A percentile compares a stretch with the other conserved stretches of the same genome.
Evolutionary conservation across 345 rosid species (phyloP).

Genomic region (Moricandia moricandioides): DNA sequence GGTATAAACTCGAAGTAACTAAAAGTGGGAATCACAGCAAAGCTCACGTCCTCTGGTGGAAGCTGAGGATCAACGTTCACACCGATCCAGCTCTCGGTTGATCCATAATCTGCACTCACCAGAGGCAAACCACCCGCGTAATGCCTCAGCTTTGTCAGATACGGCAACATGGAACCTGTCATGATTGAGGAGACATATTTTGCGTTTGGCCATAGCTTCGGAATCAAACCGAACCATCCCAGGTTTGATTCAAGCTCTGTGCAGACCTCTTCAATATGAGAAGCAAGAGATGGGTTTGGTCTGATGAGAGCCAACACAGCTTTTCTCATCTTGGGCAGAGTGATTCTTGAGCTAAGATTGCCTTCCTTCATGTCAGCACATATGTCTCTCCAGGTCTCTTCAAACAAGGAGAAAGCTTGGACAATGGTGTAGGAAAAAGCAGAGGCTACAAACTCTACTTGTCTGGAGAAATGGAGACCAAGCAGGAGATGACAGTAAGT

Average conservation of each 20-base stretch:
- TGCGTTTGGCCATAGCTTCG: conserved; percentile 82
- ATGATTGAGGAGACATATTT: conserved; percentile 87
- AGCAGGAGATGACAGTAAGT: conserved; percentile 91
- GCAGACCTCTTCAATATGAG: conserved; percentile 48
- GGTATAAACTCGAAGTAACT: conserved; percentile 94
- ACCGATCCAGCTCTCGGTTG: conserved; percentile 97
- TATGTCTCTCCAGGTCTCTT: conserved; percentile 74
- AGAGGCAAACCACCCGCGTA: conserved; percentile 68
- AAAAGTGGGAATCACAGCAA: conserved; percentile 80
- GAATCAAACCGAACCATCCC: conserved; percentile 61
- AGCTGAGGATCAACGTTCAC: conserved; percentile 73
- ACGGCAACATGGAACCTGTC: conserved; percentile 92
- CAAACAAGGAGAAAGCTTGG: conserved; percentile 70
- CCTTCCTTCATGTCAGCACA: conserved; percentile 63
- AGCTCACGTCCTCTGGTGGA: conserved; percentile 72
- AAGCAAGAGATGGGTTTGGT: conserved; percentile 58
- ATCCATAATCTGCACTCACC: conserved; percentile 87
- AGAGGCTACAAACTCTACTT: conserved; percentile 78
- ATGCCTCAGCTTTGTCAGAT: conserved; percentile 68
- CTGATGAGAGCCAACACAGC: conserved; percentile 58
- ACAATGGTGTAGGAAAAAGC: conserved; percentile 82
- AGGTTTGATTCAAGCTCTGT: conserved; percentile 37
- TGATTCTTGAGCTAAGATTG: conserved; percentile 53
- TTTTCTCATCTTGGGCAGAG: conserved; percentile 47
- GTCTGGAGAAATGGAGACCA: conserved; percentile 57